phyloP scores from a whole-genome alignment of 2,329 filamentous ascomycete genomes.

The Chrysoporthe deuterocubensis region DNA sequence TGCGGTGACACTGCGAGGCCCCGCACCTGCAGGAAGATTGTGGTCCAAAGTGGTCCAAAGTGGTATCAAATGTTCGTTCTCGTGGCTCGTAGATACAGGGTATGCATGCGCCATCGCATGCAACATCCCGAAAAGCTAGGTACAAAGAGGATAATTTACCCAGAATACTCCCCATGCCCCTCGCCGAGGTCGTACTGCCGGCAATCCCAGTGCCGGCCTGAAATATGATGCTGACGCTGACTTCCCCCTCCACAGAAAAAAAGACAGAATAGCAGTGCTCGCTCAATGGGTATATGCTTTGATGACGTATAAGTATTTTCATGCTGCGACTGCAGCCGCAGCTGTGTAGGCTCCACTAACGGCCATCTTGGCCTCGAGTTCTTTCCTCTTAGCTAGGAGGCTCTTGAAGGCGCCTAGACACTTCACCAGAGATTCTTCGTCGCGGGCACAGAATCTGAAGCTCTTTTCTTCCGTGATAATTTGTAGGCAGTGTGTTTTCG shows the following conservation, averaged over 20 bases:
- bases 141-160: constrained; percentile 24
- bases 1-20: not conserved
- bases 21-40: not conserved
- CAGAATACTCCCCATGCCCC: constrained; percentile 15
- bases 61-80: constrained; percentile 29
- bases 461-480: constrained; percentile 92
- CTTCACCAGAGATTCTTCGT: constrained; percentile 81
- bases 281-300: constrained; percentile 14
- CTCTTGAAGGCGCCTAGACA: constrained; percentile 94
- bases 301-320: constrained; percentile 1
- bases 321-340: constrained; percentile 19
- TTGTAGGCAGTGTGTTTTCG: constrained; percentile 86
- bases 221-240: not conserved
- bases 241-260: not conserved
- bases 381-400: constrained; percentile 71
- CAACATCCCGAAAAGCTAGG: constrained; percentile 20
- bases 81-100: constrained; percentile 28
- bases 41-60: not conserved
- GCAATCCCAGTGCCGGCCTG: constrained; percentile 24
- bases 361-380: constrained; percentile 57
- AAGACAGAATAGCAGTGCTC: not conserved
- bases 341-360: constrained; percentile 33
- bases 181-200: constrained; percentile 19
- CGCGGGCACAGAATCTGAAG: constrained; percentile 74
- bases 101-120: constrained; percentile 21